phyloP scores from a whole-genome alignment of 1,284 basidiomycete genomes.

The Papiliotrema laurentii region DNA sequence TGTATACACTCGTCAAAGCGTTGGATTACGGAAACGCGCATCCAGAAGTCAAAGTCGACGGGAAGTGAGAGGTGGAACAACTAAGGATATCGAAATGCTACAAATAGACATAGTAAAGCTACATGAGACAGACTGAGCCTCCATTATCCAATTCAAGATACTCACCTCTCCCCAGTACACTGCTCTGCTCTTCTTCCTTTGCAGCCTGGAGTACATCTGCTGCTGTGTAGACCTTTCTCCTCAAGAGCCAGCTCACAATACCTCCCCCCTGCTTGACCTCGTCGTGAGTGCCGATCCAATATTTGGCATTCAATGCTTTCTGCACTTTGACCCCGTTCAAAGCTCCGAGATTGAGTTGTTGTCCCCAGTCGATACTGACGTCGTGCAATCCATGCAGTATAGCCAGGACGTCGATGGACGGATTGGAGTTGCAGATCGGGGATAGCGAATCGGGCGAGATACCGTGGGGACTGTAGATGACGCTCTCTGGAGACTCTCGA shows the following conservation, averaged over 20 bases:
- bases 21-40: conserved; percentile 42
- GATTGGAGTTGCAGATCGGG: conserved; percentile 7
- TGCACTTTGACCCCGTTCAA: conserved; percentile 18
- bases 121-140: too few species aligned
- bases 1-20: conserved; percentile 44
- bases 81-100: too few species aligned
- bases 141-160: background rate
- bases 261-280: conserved; percentile 25
- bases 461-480: conserved; percentile 28
- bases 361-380: conserved; percentile 22
- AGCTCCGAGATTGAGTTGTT: conserved; percentile 26
- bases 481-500: conserved; percentile 1
- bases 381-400: conserved; percentile 28
- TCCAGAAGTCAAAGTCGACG: conserved; percentile 15
- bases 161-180: background rate
- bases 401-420: conserved; percentile 11
- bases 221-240: conserved; percentile 16
- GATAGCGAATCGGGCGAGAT: conserved; percentile 15
- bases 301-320: conserved; percentile 10
- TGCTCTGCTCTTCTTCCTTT: conserved; percentile 4
- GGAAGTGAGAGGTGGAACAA: too few species aligned
- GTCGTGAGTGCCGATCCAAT: conserved; percentile 29
- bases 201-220: conserved; percentile 16
- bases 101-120: too few species aligned
- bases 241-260: conserved; percentile 20